phyloP scores from a whole-genome alignment of 2,329 filamentous ascomycete species.

The Aspergillus carbonarius region DNA sequence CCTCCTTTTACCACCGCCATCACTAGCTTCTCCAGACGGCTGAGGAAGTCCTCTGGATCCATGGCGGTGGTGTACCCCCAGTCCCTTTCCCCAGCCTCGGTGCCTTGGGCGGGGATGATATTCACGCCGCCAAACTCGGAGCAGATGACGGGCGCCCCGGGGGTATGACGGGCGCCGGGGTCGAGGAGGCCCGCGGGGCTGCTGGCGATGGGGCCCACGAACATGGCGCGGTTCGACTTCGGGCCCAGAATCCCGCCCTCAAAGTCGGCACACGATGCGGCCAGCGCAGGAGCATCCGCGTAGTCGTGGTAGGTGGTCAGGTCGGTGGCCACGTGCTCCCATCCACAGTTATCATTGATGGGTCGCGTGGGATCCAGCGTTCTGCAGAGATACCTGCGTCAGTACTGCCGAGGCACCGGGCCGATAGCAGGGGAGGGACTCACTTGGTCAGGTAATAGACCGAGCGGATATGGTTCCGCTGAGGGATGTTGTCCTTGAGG shows the following conservation, averaged over 20 bases:
- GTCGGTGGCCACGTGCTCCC: conserved; percentile 66
- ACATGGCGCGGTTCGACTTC: conserved; percentile 57
- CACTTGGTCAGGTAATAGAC: conserved; percentile 66
- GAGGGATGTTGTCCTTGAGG: conserved; percentile 55
- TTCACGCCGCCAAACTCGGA: conserved; percentile 70
- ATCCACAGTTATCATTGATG: conserved; percentile 70
- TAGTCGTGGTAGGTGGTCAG: conserved; percentile 70
- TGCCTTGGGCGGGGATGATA: conserved; percentile 53
- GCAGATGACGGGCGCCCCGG: conserved; percentile 62
- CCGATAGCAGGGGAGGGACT: not conserved
- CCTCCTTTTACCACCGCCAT: conserved; percentile 59
- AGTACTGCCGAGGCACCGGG: too few relatives aligned
- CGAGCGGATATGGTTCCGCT: conserved; percentile 63
- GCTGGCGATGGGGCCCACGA: conserved; percentile 48
- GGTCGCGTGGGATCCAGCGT: conserved; percentile 62
- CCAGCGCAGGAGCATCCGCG: conserved; percentile 56
- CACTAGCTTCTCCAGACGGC: conserved; percentile 58
- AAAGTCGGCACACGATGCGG: conserved; percentile 55
- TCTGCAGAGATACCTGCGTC: conserved; percentile 20
- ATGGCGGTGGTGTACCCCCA: conserved; percentile 70
- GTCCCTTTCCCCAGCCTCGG: conserved; percentile 48
- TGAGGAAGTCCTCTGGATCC: conserved; percentile 59
- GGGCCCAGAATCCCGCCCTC: conserved; percentile 52
- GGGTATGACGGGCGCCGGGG: conserved; percentile 51
- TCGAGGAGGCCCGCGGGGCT: conserved; percentile 37